phyloP scores from a whole-genome alignment of 306 rosid genomes.

The Arachis stenosperma region DNA sequence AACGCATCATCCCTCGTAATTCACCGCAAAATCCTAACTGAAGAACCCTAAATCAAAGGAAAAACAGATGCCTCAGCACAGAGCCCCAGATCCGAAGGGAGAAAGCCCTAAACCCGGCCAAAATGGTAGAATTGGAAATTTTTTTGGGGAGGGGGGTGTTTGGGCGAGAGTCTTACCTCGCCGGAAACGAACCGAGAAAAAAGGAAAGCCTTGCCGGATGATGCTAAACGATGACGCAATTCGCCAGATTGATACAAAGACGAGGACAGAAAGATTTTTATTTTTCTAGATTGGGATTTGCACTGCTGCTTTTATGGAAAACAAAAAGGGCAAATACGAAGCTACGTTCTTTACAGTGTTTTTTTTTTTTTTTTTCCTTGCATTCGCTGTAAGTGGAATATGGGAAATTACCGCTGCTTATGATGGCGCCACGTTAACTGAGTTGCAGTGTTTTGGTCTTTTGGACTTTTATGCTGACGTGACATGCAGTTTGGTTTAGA shows the following conservation, averaged over 20 bases:
- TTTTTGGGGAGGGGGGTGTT: neutral
- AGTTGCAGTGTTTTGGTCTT: too few species aligned
- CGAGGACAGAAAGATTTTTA: too few species aligned
- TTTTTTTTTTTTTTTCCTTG: neutral
- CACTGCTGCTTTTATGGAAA: slow-evolving; percentile 15
- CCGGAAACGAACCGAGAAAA: slow-evolving; percentile 39
- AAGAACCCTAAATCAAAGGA: slow-evolving; percentile 51
- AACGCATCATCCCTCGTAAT: slow-evolving; percentile 46
- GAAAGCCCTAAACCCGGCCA: slow-evolving; percentile 11
- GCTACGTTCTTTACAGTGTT: neutral
- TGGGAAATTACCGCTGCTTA: neutral
- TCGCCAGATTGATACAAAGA: too few species aligned
- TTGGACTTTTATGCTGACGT: too few species aligned
- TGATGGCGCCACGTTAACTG: too few species aligned
- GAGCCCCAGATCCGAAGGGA: slow-evolving; percentile 59
- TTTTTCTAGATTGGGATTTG: slow-evolving; percentile 9
- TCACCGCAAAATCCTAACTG: slow-evolving; percentile 29
- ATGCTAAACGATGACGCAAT: too few species aligned
- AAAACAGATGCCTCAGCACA: slow-evolving; percentile 20
- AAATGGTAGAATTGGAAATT: neutral
- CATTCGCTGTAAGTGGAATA: neutral
- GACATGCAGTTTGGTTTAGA: too few species aligned
- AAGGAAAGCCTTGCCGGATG: neutral
- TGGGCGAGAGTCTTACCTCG: slow-evolving; percentile 56
- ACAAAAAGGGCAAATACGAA: too few species aligned